phyloP scores from a whole-genome alignment of 179 eudicot genomes.

The Silene coronaria region DNA sequence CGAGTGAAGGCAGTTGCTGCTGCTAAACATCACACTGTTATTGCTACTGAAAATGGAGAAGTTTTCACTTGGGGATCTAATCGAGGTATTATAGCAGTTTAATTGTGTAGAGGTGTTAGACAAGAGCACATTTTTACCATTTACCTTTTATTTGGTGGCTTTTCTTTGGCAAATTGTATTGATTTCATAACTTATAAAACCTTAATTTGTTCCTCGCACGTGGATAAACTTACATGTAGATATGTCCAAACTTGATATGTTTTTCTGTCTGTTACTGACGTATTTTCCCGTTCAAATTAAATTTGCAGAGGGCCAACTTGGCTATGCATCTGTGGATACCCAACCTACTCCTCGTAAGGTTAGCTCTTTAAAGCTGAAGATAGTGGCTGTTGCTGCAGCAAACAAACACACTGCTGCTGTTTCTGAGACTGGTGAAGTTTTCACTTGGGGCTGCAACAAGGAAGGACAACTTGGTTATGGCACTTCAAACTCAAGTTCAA shows the following conservation, averaged over 20 bases:
- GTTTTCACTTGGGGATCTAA: slow-evolving; percentile 99
- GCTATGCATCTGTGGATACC: slow-evolving; percentile 91
- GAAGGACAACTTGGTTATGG: slow-evolving; percentile 99
- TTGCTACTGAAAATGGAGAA: slow-evolving; percentile 88
- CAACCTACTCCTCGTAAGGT: slow-evolving; percentile 97
- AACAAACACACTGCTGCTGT: slow-evolving; percentile 92
- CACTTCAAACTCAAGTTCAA: slow-evolving; percentile 90
- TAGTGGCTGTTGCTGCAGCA: slow-evolving; percentile 90
- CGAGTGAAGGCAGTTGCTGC: slow-evolving; percentile 88
- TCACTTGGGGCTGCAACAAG: slow-evolving; percentile 97
- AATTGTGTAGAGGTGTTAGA: background rate
- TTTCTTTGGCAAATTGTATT: background rate
- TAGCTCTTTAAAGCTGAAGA: slow-evolving; percentile 67
- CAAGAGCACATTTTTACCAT: background rate
- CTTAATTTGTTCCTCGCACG: background rate
- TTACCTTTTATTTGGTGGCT: background rate
- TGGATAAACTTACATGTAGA: background rate
- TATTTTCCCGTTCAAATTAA: slow-evolving; percentile 6
- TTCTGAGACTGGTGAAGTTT: slow-evolving; percentile 87
- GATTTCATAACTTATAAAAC: no score
- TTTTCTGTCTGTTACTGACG: background rate
- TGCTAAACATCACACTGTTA: slow-evolving; percentile 93
- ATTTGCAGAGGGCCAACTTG: slow-evolving; percentile 95
- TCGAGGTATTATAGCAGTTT: slow-evolving; percentile 53
- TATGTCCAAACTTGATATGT: background rate